phyloP scores from a whole-genome alignment of 2,329 filamentous ascomycete species.

The Neonectria punicea region DNA sequence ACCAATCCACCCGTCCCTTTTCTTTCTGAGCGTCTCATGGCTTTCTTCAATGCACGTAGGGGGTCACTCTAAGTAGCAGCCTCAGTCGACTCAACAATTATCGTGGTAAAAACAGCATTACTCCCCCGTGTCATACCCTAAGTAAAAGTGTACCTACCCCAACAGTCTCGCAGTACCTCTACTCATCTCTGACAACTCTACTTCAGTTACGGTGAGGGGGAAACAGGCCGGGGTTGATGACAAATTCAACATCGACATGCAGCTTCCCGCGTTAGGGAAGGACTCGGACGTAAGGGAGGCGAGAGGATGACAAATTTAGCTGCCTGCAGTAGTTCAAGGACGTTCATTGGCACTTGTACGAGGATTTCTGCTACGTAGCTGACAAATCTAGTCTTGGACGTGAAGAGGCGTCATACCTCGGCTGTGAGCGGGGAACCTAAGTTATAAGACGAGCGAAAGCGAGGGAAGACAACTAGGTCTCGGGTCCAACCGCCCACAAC shows the following conservation, averaged over 20 bases:
- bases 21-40: neutral
- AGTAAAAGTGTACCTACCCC: neutral
- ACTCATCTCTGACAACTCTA: neutral
- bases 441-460: too few relatives aligned
- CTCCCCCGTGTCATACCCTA: neutral
- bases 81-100: neutral
- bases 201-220: too few relatives aligned
- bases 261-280: neutral
- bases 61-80: neutral
- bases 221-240: neutral
- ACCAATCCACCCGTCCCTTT: neutral
- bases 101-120: neutral
- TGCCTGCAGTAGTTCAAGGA: neutral
- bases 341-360: neutral
- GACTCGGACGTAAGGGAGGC: neutral
- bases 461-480: too few relatives aligned
- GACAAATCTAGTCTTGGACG: neutral
- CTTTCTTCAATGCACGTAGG: neutral
- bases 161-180: neutral
- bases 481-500: too few relatives aligned
- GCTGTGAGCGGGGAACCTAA: neutral
- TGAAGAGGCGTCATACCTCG: neutral
- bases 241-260: neutral
- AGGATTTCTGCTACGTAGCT: neutral
- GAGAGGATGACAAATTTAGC: neutral